Conservation (phyloP, 768 basidiomycete species). For the Hypholoma sublateritium region DNA sequence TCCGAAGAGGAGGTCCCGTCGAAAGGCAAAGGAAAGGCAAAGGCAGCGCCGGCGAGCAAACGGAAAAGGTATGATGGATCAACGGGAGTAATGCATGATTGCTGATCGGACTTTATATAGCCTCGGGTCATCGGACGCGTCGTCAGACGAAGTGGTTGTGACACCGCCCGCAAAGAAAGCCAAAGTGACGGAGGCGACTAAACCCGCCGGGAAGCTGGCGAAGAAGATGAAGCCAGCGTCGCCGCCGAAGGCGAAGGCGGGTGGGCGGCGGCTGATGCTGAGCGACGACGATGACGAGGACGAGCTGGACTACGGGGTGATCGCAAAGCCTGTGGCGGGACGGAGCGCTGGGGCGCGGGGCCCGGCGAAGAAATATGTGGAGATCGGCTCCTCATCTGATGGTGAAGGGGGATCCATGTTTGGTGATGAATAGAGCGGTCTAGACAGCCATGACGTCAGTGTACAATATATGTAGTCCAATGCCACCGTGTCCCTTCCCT, state of each 20-base stretch:
- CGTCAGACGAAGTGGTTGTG: slow-evolving; percentile 10
- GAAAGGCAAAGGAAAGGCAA: slow-evolving; percentile 28
- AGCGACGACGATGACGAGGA: slow-evolving; percentile 49
- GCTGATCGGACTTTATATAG: slow-evolving; percentile 28
- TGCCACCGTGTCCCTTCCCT: slow-evolving; percentile 5
- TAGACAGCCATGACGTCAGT: slow-evolving; percentile 28
- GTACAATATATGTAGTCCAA: slow-evolving; percentile 9
- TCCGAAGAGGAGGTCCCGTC: slow-evolving; percentile 21
- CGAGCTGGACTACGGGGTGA: slow-evolving; percentile 38
- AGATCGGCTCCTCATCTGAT: slow-evolving; percentile 39
- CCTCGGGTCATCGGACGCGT: slow-evolving; percentile 2
- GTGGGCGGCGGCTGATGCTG: slow-evolving; percentile 37
- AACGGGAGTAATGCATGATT: slow-evolving; percentile 11
- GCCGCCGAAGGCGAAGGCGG: slow-evolving; percentile 46
- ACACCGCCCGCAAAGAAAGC: slow-evolving; percentile 33
- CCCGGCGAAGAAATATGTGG: slow-evolving; percentile 61
- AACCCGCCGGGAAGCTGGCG: slow-evolving; percentile 45
- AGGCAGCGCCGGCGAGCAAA: slow-evolving; percentile 38
- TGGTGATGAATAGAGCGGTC: slow-evolving; percentile 31
- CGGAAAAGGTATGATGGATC: slow-evolving; percentile 59
- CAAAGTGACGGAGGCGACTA: slow-evolving; percentile 19
- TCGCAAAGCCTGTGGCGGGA: slow-evolving; percentile 30
- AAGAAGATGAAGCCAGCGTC: slow-evolving; percentile 61
- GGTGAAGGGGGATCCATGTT: slow-evolving; percentile 47
- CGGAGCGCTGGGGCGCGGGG: slow-evolving; percentile 37